These are phyloP conservation scores for Sporobolomyces phaffii DNA, from an alignment of 768 basidiomycete species.

Conservation along the genomic window DNA sequence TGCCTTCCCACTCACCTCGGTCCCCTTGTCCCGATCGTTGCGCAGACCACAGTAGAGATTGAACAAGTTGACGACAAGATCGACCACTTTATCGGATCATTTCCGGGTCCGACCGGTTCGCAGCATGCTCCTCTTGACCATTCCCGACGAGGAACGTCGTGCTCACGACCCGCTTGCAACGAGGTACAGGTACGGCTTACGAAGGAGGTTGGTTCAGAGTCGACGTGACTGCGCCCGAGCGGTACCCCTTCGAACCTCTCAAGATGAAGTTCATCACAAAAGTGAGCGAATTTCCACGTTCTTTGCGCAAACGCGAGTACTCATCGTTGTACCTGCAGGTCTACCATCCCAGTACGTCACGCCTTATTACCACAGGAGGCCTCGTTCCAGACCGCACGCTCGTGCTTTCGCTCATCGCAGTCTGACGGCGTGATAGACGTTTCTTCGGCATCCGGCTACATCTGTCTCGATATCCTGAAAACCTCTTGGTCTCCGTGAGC, in stretches of 20 bases:
- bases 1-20: not conserved
- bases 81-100: conserved; percentile 21
- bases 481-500: conserved; percentile 24
- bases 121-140: not conserved
- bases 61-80: conserved; percentile 7
- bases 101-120: conserved; percentile 26
- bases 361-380: not conserved
- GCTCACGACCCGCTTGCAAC: no score
- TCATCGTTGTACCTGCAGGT: not conserved
- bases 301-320: no score
- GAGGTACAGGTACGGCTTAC: conserved; percentile 17
- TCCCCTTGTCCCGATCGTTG: not conserved
- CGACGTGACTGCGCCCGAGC: conserved; percentile 10
- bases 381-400: not conserved
- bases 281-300: not conserved
- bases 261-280: conserved; percentile 96
- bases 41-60: conserved; percentile 8
- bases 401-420: not conserved
- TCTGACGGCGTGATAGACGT: no score
- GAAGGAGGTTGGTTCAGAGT: conserved; percentile 34
- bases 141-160: no score
- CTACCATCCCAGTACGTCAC: conserved; percentile 23
- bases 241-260: conserved; percentile 62
- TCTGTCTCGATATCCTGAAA: conserved; percentile 62
- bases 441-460: conserved; percentile 86